phyloP scores from a whole-genome alignment of 768 basidiomycete genomes.

The Tremella fuciformis region DNA sequence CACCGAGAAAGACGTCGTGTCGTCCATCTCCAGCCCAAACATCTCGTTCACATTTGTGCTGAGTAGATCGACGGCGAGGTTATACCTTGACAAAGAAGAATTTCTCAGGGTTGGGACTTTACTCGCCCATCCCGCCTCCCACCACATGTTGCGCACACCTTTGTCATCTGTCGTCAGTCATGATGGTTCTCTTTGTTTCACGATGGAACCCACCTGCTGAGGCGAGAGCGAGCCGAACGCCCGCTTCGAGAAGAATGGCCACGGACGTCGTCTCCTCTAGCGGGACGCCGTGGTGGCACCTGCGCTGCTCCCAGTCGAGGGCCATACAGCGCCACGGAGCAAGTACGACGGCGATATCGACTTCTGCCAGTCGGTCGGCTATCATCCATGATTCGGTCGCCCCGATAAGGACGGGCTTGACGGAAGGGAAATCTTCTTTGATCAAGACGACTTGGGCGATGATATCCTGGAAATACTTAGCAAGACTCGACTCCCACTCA shows the following conservation, averaged over 20 bases:
- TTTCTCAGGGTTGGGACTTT: neutral
- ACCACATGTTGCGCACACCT: neutral
- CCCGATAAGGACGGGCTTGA: neutral
- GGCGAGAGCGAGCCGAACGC: neutral
- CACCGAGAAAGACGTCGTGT: neutral
- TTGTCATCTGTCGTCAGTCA: neutral
- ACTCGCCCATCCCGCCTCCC: neutral
- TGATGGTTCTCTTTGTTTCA: neutral
- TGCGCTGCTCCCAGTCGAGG: neutral
- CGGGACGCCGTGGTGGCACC: neutral
- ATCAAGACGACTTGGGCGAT: neutral
- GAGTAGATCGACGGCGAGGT: neutral
- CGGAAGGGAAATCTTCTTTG: neutral
- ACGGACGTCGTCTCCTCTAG: neutral
- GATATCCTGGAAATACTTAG: neutral
- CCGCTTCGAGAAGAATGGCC: neutral
- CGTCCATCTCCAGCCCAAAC: neutral
- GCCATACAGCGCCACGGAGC: slow-evolving; percentile 4
- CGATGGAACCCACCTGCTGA: neutral
- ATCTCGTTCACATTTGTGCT: neutral
- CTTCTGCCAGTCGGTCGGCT: neutral
- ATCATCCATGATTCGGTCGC: neutral
- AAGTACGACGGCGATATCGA: neutral
- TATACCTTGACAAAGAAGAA: neutral
- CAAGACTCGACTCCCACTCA: neutral